These are phyloP conservation scores for Apiotrichum mycotoxinovorans DNA, from an alignment of 1,284 basidiomycete species.

Conservation along the genomic window DNA sequence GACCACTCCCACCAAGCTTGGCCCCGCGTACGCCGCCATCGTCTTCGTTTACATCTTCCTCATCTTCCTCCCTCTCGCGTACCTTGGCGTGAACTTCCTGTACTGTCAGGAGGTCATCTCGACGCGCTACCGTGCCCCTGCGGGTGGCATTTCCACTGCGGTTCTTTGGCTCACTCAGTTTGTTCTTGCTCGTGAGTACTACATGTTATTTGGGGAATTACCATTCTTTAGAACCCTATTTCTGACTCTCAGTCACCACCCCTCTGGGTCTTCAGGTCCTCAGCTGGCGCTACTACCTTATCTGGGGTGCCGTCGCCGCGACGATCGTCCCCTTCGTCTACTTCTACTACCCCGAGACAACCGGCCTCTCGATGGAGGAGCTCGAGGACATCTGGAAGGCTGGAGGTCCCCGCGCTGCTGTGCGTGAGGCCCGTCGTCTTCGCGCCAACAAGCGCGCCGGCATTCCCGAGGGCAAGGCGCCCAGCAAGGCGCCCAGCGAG, in stretches of 20 bases:
- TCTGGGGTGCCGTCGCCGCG: constrained; percentile 16
- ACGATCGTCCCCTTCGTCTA: constrained; percentile 29
- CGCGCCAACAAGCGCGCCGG: constrained; percentile 2
- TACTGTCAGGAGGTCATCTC: constrained; percentile 35
- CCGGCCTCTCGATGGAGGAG: constrained; percentile 31
- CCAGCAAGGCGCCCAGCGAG: no score
- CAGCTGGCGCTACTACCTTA: constrained; percentile 29
- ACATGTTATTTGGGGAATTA: no score
- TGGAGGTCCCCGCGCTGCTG: constrained; percentile 4
- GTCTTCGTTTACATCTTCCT: constrained; percentile 35
- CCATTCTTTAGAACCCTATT: no score
- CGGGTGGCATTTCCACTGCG: constrained; percentile 29
- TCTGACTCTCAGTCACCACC: constrained; percentile 18
- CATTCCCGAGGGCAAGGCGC: background rate
- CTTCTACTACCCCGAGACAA: constrained; percentile 37
- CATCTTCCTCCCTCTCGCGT: constrained; percentile 32
- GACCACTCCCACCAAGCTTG: constrained; percentile 23
- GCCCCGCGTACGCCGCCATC: constrained; percentile 30
- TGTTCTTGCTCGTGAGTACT: constrained; percentile 9
- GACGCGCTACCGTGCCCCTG: constrained; percentile 32
- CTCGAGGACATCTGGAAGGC: constrained; percentile 22
- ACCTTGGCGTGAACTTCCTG: constrained; percentile 34
- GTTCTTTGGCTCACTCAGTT: constrained; percentile 32
- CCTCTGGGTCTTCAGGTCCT: constrained; percentile 27
- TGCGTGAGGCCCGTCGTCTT: constrained; percentile 13